Evolutionary conservation across 2,329 filamentous ascomycete genomes (phyloP), one percentile per base, ranked within the genome.

Genomic region (Microsporum audouinii): DNA sequence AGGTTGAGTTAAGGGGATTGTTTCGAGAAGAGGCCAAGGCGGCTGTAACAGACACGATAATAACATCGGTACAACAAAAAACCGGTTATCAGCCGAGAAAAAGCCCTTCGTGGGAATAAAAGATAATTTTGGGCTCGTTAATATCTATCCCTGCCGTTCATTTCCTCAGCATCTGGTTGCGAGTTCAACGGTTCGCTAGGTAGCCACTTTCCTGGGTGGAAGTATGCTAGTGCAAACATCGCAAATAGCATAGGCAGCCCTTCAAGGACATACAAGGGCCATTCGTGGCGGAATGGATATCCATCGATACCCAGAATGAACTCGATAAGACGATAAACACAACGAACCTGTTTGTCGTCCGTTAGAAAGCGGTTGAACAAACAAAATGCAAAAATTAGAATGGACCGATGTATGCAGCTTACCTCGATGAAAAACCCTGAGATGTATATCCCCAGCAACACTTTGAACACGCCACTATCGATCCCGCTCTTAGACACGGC

Each of bases 211-310:
- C 62, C 62, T 8, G 62, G 62, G 51, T 64, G 62, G 57, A 60
- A 64, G 27, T 60, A 64, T 34, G 49, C 60, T 3, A 64, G 49
- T 17, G 56, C 55, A 27, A 39, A 58, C 17, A 64, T 58, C 12
- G 60, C 60, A 38, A 64, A 76, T 69, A 71, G 58, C 67, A 65
- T 68, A 0, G 80, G 79, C 5, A 79, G 62, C 0, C 77, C 74
- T 62, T 82, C 80, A 12, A 82, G 77, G 1, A 76, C 73, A 72
- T 79, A 82, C 61, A 82, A 78, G 33, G 78, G 76, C 77, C 80
- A 82, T 63, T 82, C 80, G 27, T 79, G 76, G 2, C 67, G 72
- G 65, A 80, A 79, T 0, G 78, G 70, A 64, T 82, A 82, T 14
- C 76, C 74, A 5, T 79, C 69, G n/a, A 77, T 78, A 0, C 80